Conservation (phyloP, 768 basidiomycete species). For the Xerocomellus dryophilus region DNA sequence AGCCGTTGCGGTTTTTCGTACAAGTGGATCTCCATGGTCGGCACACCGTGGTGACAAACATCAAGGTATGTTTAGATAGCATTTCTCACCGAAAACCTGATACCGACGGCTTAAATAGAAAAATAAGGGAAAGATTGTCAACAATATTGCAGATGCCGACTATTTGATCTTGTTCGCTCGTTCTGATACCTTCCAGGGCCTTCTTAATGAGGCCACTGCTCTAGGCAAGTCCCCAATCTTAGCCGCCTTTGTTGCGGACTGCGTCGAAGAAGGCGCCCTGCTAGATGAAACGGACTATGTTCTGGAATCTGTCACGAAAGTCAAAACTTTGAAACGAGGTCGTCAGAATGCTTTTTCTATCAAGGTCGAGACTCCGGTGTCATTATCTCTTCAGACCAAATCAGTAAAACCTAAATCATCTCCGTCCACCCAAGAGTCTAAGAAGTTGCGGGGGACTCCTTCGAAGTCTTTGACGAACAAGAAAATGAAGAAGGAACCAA, state of each 20-base stretch:
- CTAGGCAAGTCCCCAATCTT: constrained; percentile 47
- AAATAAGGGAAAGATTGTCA: constrained; percentile 60
- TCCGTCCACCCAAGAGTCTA: background rate
- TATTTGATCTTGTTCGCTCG: constrained; percentile 56
- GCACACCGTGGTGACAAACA: constrained; percentile 44
- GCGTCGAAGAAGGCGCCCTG: constrained; percentile 41
- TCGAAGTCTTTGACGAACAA: constrained; percentile 6
- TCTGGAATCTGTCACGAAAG: constrained; percentile 33
- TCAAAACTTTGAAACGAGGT: constrained; percentile 23
- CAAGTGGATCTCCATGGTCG: constrained; percentile 64
- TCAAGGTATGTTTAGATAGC: constrained; percentile 50
- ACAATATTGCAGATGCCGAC: constrained; percentile 53
- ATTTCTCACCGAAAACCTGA: background rate
- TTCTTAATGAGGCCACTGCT: constrained; percentile 36
- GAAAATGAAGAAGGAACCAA: constrained; percentile 4
- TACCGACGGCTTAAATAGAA: constrained; percentile 39
- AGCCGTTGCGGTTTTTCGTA: constrained; percentile 56
- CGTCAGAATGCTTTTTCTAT: constrained; percentile 18
- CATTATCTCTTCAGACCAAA: constrained; percentile 1
- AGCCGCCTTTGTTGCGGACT: constrained; percentile 53
- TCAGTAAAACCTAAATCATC: constrained; percentile 6
- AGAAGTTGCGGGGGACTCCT: constrained; percentile 3
- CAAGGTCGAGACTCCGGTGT: constrained; percentile 10
- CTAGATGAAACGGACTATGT: constrained; percentile 46
- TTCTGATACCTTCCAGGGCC: constrained; percentile 49